A percentile compares a stretch with the other conserved stretches of the same genome.
Evolutionary conservation across 129 eudicot genomes (phyloP).

Genomic region (Calendula officinalis): DNA sequence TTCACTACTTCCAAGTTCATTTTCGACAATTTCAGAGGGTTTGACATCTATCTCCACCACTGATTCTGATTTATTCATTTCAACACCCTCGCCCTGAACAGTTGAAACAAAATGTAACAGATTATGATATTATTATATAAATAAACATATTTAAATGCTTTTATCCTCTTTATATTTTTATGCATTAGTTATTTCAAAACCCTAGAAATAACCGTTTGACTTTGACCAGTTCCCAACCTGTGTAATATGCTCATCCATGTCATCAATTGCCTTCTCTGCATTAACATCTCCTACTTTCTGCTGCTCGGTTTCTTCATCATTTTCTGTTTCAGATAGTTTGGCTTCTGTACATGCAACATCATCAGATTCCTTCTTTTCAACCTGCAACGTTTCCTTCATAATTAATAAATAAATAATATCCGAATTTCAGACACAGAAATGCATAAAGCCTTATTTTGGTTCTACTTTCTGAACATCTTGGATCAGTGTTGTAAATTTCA

Average conservation of each 20-base stretch:
- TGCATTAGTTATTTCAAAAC: too few relatives aligned
- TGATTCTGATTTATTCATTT: conserved; percentile 4
- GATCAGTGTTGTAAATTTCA: too few relatives aligned
- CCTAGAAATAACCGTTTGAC: too few relatives aligned
- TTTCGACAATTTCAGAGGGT: conserved; percentile 14
- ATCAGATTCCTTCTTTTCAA: neutral
- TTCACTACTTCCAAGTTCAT: conserved; percentile 13
- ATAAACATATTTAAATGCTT: too few relatives aligned
- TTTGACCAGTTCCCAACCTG: too few relatives aligned
- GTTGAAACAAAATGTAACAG: neutral
- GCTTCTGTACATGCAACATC: neutral
- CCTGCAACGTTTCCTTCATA: neutral
- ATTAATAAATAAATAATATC: neutral
- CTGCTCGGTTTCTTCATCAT: conserved; percentile 16
- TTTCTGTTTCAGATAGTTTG: neutral
- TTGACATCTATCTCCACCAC: conserved; percentile 13
- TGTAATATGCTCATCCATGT: neutral
- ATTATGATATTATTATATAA: too few relatives aligned
- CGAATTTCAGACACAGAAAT: too few relatives aligned
- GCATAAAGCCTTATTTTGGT: neutral
- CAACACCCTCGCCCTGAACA: conserved; percentile 13
- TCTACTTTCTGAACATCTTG: neutral
- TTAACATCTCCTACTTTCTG: conserved; percentile 17
- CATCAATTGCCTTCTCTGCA: conserved; percentile 4
- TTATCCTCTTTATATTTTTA: too few relatives aligned